Evolutionary conservation across 371 early-diverging fungal genomes (phyloP), one percentile per base, ranked within the genome.

Genomic region (Capillidium rhysosporum): DNA sequence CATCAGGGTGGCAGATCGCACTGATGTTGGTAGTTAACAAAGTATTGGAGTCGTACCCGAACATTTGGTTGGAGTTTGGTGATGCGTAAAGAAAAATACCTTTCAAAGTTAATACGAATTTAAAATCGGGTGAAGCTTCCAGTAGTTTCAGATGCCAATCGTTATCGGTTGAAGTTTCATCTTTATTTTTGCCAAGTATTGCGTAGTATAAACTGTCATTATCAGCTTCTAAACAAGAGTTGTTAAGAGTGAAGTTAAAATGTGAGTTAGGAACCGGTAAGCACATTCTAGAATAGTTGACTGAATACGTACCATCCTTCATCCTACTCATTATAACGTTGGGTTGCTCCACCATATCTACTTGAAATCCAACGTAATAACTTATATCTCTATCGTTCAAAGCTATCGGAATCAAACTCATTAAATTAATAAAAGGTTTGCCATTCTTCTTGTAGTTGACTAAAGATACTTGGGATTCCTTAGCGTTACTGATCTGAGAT

Each of bases 341-440:
- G 25, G 82, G 79, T 54, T 81, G 80, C 39, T 76, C 77, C 1
- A 81, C 75, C 29, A 82, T 56, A 57, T 82, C 82, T 0, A 77
- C 68, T 54, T 76, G 79, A 28, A 82, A 66, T 4, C 79, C 82
- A 34, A 82, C 73, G 63, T 70, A 77, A 54, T 69, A 75, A 49
- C 72, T 68, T 21, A 76, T 65, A 29, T 61, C 62, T n/a, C 41
- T 23, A 49, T 34, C 34, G 34, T 34, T 34, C 34, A 57, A 61
- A 23, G 61, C 55, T 24, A 80, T 63, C 0, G 83, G 81, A 53
- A 82, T 72, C 23, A 80, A 64, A 0, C 79, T 79, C 14, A 79
- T 55, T 18, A 76, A 58, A 57, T 79, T 80, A 40, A 79, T 72
- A 64, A 82, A 82, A 12, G 81, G 80, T 64, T 70, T 73, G 5